Percentiles rank a stretch among this genome's conserved stretches.
phyloP scores from a whole-genome alignment of 1,139 yeast genomes.

The Schizosaccharomyces versatilis region DNA sequence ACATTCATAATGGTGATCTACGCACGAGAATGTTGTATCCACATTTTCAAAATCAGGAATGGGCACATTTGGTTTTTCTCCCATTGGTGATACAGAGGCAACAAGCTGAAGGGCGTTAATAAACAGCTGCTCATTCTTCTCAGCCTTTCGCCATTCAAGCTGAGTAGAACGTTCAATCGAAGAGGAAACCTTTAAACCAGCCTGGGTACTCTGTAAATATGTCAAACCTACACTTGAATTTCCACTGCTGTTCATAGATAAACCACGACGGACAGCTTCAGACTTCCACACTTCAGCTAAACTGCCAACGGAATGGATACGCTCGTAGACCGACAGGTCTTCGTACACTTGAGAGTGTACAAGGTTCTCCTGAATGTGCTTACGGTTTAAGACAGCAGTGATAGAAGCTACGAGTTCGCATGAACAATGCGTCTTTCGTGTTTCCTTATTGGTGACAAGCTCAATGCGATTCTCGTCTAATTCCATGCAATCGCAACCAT shows the following conservation, averaged over 20 bases:
- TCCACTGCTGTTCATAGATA: background rate
- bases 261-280: background rate
- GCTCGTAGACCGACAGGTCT: background rate
- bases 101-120: too few species aligned
- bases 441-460: background rate
- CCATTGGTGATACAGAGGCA: too few species aligned
- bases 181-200: background rate
- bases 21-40: too few species aligned
- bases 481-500: conserved; percentile 62
- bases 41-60: too few species aligned
- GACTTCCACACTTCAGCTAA: background rate
- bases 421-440: background rate
- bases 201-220: background rate
- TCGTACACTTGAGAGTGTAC: background rate
- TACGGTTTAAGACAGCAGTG: background rate
- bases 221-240: background rate
- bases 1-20: too few species aligned
- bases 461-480: conserved; percentile 11
- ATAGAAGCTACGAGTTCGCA: background rate
- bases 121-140: too few species aligned
- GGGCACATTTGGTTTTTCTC: too few species aligned
- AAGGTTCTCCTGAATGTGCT: background rate
- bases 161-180: too few species aligned
- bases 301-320: background rate
- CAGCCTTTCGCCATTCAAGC: too few species aligned